phyloP scores from a whole-genome alignment of 768 basidiomycete species.

The Cytidiella melzeri region DNA sequence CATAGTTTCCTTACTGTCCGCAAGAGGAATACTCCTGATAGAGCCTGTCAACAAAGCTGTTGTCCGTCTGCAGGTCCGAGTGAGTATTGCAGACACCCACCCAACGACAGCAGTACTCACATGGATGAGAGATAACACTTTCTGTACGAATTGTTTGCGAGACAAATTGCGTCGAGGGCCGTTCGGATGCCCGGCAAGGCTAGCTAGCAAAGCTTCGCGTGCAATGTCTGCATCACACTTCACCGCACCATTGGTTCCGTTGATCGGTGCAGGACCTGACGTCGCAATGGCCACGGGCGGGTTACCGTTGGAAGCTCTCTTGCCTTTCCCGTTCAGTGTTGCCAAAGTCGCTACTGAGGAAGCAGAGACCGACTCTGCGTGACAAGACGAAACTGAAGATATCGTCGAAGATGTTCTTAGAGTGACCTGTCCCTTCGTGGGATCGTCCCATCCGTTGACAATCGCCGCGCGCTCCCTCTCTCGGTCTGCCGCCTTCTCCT shows the following conservation, averaged over 20 bases:
- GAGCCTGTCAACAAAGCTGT: constrained; percentile 58
- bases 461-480: constrained; percentile 38
- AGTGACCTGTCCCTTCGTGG: constrained; percentile 21
- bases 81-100: background rate
- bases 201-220: constrained; percentile 10
- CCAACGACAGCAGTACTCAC: too few species aligned
- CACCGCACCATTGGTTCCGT: constrained; percentile 1
- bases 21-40: constrained; percentile 40
- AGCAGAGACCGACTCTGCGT: background rate
- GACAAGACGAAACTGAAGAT: background rate
- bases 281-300: background rate
- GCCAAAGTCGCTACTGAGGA: constrained; percentile 2
- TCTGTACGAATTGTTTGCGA: constrained; percentile 44
- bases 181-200: constrained; percentile 11
- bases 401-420: background rate
- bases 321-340: background rate
- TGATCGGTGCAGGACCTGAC: background rate
- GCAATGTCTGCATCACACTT: constrained; percentile 9
- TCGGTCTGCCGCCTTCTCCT: constrained; percentile 29
- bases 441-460: constrained; percentile 59
- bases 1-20: too few species aligned
- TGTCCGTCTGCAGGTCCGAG: constrained; percentile 43
- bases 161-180: constrained; percentile 7
- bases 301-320: background rate
- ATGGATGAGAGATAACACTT: constrained; percentile 62